These are phyloP conservation scores for Arthrinium phaeospermum DNA, from an alignment of 2,329 filamentous ascomycete genomes.

Conservation along the genomic window DNA sequence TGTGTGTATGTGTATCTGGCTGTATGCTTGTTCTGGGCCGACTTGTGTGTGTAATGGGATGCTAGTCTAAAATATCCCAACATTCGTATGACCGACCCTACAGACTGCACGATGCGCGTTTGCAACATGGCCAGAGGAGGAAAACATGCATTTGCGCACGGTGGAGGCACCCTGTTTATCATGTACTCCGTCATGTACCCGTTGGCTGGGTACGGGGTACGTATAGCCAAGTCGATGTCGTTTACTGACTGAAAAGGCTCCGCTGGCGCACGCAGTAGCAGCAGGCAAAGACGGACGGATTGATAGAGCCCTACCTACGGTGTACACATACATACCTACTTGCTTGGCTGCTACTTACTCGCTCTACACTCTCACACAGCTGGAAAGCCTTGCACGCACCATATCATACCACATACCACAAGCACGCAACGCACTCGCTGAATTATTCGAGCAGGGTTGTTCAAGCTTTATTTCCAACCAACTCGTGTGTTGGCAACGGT, in stretches of 20 bases:
- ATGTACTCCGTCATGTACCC: constrained; percentile 8
- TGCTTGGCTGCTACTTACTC: neutral
- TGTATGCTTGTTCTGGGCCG: constrained; percentile 22
- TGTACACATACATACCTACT: constrained; percentile 21
- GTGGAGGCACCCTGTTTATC: constrained; percentile 9
- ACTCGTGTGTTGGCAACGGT: constrained; percentile 16
- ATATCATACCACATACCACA: constrained; percentile 14
- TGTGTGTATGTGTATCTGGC: constrained; percentile 17
- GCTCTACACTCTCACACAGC: constrained; percentile 28
- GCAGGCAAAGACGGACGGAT: neutral
- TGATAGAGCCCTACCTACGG: neutral
- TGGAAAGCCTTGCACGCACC: constrained; percentile 17
- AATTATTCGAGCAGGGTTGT: neutral
- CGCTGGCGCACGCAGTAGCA: neutral
- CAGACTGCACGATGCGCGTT: constrained; percentile 3
- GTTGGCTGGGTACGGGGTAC: neutral
- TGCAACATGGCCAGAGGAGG: constrained; percentile 8
- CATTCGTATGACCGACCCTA: neutral
- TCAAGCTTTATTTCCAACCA: constrained; percentile 17
- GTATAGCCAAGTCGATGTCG: neutral
- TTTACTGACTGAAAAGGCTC: constrained; percentile 10
- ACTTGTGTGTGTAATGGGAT: constrained; percentile 13
- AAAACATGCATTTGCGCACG: neutral
- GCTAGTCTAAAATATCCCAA: constrained; percentile 16
- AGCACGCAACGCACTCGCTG: constrained; percentile 11